Conservation (phyloP, 139 green algal genomes). For the Chlorella ohadii region DNA sequence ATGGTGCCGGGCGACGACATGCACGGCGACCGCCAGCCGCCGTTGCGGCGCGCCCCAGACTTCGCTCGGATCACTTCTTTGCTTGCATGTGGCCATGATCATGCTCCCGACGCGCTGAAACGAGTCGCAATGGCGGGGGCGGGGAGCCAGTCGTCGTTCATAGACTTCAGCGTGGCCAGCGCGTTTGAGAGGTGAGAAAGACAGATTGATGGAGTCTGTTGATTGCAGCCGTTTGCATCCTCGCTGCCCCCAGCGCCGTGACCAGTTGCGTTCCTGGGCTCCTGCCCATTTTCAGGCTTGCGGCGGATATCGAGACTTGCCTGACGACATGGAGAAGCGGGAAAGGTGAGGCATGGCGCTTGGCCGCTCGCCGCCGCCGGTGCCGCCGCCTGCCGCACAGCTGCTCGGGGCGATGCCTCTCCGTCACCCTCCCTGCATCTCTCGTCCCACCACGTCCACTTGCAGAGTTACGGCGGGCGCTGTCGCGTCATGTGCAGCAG, state of each 20-base stretch:
- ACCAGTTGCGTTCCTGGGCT: background rate
- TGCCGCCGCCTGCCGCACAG: no score
- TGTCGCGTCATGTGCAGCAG: slow-evolving; percentile 19
- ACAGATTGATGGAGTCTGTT: slow-evolving; percentile 17
- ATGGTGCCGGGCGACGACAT: no score
- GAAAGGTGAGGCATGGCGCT: slow-evolving; percentile 29
- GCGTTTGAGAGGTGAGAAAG: slow-evolving; percentile 61
- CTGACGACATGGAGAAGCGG: slow-evolving; percentile 17
- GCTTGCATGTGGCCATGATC: no score
- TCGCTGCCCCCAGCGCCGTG: background rate
- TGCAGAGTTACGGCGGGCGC: no score
- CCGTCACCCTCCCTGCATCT: slow-evolving; percentile 1
- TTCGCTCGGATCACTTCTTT: no score
- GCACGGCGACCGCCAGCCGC: no score
- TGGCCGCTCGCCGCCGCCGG: slow-evolving; percentile 23
- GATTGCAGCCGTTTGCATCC: background rate
- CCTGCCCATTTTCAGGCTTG: slow-evolving; percentile 31
- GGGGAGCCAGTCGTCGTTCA: slow-evolving; percentile 36
- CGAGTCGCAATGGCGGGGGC: background rate
- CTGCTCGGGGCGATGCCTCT: no score
- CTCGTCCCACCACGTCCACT: background rate
- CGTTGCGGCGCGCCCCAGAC: no score
- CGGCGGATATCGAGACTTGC: slow-evolving; percentile 32
- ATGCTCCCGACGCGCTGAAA: no score
- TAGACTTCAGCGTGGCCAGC: slow-evolving; percentile 70